These are phyloP conservation scores for Talaromyces proteolyticus DNA, from an alignment of 495 filamentous ascomycete species.

Conservation along the genomic window DNA sequence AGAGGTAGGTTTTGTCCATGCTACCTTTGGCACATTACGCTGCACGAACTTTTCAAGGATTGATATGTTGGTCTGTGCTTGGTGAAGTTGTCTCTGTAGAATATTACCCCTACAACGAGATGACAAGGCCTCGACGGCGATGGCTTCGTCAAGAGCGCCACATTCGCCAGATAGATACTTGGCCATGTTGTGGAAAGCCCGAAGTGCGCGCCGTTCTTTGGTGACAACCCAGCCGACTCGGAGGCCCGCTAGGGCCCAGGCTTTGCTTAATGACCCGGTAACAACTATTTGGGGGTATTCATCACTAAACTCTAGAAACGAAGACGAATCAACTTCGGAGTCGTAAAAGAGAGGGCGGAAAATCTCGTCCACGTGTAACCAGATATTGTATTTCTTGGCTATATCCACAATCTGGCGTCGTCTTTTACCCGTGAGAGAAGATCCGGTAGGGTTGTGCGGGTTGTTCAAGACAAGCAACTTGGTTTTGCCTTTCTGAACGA, in stretches of 20 bases:
- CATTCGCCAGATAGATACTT: not conserved
- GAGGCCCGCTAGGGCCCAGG: slow-evolving; percentile 10
- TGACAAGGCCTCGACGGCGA: not conserved
- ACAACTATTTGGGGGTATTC: slow-evolving; percentile 2
- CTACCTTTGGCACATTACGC: not conserved
- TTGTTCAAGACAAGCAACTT: slow-evolving; percentile 14
- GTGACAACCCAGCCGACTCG: slow-evolving; percentile 12
- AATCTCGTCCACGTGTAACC: slow-evolving; percentile 11
- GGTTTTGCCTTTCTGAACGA: slow-evolving; percentile 8
- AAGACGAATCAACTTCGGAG: not conserved
- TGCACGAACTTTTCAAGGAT: not conserved
- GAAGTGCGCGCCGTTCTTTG: not conserved
- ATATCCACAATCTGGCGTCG: slow-evolving; percentile 8
- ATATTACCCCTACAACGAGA: not conserved
- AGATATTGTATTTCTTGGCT: not conserved
- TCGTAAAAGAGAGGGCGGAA: slow-evolving; percentile 11
- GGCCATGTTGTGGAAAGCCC: not conserved
- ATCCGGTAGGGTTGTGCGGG: slow-evolving; percentile 12
- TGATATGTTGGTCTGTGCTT: not conserved
- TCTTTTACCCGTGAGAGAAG: not conserved
- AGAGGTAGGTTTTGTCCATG: not conserved
- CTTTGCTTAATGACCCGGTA: slow-evolving; percentile 15
- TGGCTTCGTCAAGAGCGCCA: not conserved
- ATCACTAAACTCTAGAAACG: slow-evolving; percentile 6
- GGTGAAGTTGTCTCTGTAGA: not conserved